Percentiles rank a stretch among this genome's conserved stretches.
These are phyloP conservation scores for Ustilago xerochloae DNA, from an alignment of 1,284 basidiomycete species.

Conservation along the genomic window DNA sequence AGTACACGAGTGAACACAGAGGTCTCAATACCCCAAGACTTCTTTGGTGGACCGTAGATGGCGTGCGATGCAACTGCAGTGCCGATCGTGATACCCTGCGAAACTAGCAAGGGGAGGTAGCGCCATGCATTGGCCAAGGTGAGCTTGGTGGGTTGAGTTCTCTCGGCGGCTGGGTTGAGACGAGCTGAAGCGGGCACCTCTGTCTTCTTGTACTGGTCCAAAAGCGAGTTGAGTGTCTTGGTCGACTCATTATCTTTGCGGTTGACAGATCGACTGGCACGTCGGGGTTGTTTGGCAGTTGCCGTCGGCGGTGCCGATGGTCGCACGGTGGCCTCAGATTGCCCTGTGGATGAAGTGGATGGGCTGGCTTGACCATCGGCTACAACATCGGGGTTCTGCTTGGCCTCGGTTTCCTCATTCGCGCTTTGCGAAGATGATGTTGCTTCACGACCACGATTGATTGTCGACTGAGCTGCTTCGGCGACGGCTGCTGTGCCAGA, in stretches of 20 bases:
- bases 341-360: constrained; percentile 34
- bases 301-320: constrained; percentile 29
- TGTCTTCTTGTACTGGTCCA: constrained; percentile 61
- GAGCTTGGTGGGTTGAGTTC: constrained; percentile 47
- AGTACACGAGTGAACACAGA: constrained; percentile 77
- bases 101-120: constrained; percentile 64
- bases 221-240: constrained; percentile 57
- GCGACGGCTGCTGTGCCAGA: constrained; percentile 51
- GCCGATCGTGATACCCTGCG: constrained; percentile 64
- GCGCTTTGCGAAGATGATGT: constrained; percentile 6
- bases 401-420: constrained; percentile 6
- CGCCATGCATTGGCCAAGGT: constrained; percentile 62
- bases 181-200: constrained; percentile 59
- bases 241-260: constrained; percentile 43
- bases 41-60: constrained; percentile 78
- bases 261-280: constrained; percentile 24
- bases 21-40: constrained; percentile 84
- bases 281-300: constrained; percentile 33
- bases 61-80: constrained; percentile 65
- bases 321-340: constrained; percentile 45
- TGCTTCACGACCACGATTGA: constrained; percentile 41
- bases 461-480: constrained; percentile 44
- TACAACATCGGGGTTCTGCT: constrained; percentile 1
- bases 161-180: constrained; percentile 55
- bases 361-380: constrained; percentile 39